A percentile compares a stretch with the other conserved stretches of the same genome.
These are phyloP conservation scores for Thuidium tamariscinum DNA, from an alignment of 225 moss, liverwort and hornwort species.

Conservation along the genomic window DNA sequence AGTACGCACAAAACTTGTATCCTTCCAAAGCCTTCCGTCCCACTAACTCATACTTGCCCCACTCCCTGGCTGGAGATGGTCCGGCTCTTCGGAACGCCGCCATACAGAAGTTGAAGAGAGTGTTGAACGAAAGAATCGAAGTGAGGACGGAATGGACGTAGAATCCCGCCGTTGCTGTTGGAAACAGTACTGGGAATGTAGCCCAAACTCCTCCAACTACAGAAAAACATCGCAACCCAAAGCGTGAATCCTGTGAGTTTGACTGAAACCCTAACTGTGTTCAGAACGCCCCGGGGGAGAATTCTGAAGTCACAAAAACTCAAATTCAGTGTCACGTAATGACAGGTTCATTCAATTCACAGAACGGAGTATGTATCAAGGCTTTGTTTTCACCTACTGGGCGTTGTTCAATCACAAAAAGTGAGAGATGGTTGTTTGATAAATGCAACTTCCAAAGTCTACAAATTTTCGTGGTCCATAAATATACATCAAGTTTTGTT, in stretches of 20 bases:
- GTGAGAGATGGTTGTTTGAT: not conserved
- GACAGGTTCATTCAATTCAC: not conserved
- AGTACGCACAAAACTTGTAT: constrained; percentile 64
- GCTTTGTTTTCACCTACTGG: not conserved
- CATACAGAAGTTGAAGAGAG: constrained; percentile 75
- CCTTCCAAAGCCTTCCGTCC: constrained; percentile 62
- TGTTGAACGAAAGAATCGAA: constrained; percentile 61
- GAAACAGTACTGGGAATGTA: constrained; percentile 73
- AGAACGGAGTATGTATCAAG: not conserved
- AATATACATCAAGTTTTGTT: not conserved
- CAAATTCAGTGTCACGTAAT: not conserved
- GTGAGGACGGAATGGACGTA: constrained; percentile 51
- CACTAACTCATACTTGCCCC: constrained; percentile 66
- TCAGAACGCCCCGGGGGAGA: not conserved
- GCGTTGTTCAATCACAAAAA: not conserved
- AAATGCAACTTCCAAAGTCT: not conserved
- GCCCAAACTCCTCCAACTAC: constrained; percentile 94
- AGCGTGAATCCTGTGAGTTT: not conserved
- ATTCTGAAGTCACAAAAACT: not conserved
- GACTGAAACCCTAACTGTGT: not conserved
- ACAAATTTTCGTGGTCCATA: not conserved
- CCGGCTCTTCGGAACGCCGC: constrained; percentile 61
- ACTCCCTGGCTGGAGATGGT: constrained; percentile 40
- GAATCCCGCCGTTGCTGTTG: constrained; percentile 42
- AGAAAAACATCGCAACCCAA: not conserved